These are phyloP conservation scores for Microascus cirrosus DNA, from an alignment of 2,329 filamentous ascomycete species.

Conservation along the genomic window DNA sequence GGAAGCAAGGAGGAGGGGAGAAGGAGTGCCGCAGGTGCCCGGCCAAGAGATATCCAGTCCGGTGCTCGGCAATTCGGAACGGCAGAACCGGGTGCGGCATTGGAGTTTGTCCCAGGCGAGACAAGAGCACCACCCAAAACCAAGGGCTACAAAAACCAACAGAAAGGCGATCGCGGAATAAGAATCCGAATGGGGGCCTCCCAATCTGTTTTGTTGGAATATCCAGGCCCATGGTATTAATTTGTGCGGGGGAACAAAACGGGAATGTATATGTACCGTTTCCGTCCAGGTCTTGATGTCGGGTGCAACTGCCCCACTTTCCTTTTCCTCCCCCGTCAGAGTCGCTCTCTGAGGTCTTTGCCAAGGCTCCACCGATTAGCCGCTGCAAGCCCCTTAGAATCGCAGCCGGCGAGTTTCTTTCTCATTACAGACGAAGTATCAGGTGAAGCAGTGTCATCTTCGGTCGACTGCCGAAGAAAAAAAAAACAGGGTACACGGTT, in stretches of 20 bases:
- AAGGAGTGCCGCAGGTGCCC: not conserved
- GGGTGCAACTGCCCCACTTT: no score
- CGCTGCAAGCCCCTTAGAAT: not conserved
- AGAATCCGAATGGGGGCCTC: not conserved
- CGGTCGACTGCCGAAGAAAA: not conserved
- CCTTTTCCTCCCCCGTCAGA: not conserved
- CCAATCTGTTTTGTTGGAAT: not conserved
- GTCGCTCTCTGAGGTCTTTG: not conserved
- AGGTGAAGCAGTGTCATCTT: no score
- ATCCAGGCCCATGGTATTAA: not conserved
- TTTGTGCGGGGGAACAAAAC: not conserved
- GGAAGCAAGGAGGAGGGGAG: no score
- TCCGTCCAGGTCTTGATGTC: no score
- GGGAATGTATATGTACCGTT: not conserved
- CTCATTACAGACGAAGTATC: no score
- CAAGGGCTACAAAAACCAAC: not conserved
- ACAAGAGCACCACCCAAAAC: not conserved
- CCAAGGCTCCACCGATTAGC: not conserved
- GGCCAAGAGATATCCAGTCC: not conserved
- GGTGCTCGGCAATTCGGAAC: conserved; percentile 2
- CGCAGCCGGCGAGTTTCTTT: not conserved
- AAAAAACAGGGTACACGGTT: not conserved
- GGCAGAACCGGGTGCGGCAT: not conserved
- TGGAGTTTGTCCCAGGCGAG: not conserved
- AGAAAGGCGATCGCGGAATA: not conserved